These are phyloP conservation scores for Aspergillus asperescens DNA, from an alignment of 495 filamentous ascomycete species.

Conservation along the genomic window DNA sequence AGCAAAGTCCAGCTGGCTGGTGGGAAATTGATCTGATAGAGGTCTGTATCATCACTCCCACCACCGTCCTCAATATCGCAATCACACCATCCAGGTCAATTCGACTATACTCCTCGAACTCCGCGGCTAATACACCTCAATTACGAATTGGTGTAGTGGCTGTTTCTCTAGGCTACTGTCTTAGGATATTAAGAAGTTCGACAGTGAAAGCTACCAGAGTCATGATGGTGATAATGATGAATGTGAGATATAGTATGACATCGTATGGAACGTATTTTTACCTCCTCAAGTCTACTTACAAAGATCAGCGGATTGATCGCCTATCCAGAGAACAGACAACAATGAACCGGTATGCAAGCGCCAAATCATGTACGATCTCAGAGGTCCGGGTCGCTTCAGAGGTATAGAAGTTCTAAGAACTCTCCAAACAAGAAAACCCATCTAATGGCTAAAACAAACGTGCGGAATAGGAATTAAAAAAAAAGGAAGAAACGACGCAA, in stretches of 20 bases:
- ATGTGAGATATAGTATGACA: neutral
- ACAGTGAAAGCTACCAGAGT: too few relatives aligned
- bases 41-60: too few relatives aligned
- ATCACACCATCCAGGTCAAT: too few relatives aligned
- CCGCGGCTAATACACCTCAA: too few relatives aligned
- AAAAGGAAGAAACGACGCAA: constrained; percentile 15
- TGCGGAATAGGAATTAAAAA: constrained; percentile 4
- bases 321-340: neutral
- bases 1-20: too few relatives aligned
- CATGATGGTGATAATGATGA: too few relatives aligned
- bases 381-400: neutral
- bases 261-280: neutral
- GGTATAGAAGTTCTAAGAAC: neutral
- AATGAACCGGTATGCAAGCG: neutral
- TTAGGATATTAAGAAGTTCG: too few relatives aligned
- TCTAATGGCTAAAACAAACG: constrained; percentile 11
- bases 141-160: too few relatives aligned
- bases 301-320: neutral
- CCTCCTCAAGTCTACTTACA: neutral
- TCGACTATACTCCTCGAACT: too few relatives aligned
- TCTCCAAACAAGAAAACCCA: constrained; percentile 3
- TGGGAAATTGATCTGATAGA: too few relatives aligned
- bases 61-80: too few relatives aligned
- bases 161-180: too few relatives aligned
- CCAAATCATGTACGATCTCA: constrained; percentile 1